phyloP scores from a whole-genome alignment of 306 rosid genomes.

The Begonia fuchsioides region DNA sequence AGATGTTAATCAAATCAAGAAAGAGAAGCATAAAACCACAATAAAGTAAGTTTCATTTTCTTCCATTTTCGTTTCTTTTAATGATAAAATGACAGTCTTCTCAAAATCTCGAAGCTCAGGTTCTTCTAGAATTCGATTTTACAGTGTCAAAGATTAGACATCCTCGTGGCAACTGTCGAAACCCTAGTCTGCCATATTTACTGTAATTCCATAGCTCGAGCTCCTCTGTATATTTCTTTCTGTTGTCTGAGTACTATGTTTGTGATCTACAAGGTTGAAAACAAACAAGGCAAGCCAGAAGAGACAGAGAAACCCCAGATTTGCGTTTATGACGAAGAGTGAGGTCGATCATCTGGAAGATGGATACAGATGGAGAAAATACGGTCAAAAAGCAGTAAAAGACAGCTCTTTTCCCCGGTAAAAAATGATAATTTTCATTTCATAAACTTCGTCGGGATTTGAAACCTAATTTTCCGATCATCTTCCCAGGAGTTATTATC shows the following conservation, averaged over 20 bases:
- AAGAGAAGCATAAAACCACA: conserved; percentile 19
- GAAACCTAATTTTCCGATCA: no score
- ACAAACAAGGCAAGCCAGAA: conserved; percentile 58
- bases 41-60: conserved; percentile 35
- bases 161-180: no score
- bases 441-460: no score
- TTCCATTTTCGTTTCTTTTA: not conserved
- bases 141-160: no score
- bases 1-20: conserved; percentile 3
- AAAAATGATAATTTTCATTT: no score
- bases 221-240: no score
- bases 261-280: conserved; percentile 43
- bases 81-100: no score
- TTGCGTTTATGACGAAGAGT: conserved; percentile 96
- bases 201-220: no score
- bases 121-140: no score
- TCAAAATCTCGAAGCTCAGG: no score
- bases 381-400: conserved; percentile 95
- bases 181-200: no score
- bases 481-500: conserved; percentile 68
- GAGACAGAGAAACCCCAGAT: conserved; percentile 66
- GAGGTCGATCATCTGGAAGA: conserved; percentile 98
- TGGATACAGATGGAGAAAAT: conserved; percentile 98
- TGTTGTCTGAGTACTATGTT: not conserved
- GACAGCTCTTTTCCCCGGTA: conserved; percentile 95